A percentile compares a stretch with the other conserved stretches of the same genome.
These are phyloP conservation scores for Trichomonas tenax DNA, from an alignment of 208 protist species.

Conservation along the genomic window DNA sequence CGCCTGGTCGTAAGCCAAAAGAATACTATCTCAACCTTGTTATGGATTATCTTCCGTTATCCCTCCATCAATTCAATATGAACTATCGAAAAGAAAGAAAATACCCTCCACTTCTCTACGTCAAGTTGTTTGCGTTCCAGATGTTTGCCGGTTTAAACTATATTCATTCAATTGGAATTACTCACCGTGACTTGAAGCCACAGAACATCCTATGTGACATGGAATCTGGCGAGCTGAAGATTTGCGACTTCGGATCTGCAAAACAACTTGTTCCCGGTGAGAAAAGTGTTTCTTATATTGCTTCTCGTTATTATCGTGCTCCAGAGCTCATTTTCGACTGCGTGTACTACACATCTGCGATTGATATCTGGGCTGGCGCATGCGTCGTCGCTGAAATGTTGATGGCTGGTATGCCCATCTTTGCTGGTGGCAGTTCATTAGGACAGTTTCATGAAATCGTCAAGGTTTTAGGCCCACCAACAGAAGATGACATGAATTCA, in stretches of 20 bases:
- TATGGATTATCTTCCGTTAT: slow-evolving; percentile 90
- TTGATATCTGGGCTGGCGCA: slow-evolving; percentile 69
- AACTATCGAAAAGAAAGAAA: slow-evolving; percentile 65
- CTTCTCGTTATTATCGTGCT: slow-evolving; percentile 74
- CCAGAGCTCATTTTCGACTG: slow-evolving; percentile 79
- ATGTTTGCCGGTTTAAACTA: slow-evolving; percentile 80
- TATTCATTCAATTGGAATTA: slow-evolving; percentile 72
- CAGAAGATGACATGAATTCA: slow-evolving; percentile 10
- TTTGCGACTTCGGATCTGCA: slow-evolving; percentile 80
- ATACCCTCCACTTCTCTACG: background rate
- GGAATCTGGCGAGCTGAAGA: slow-evolving; percentile 59
- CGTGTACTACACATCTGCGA: slow-evolving; percentile 72
- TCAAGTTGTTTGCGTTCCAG: slow-evolving; percentile 78
- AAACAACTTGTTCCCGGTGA: slow-evolving; percentile 53
- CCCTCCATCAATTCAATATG: slow-evolving; percentile 68
- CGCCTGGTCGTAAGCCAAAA: slow-evolving; percentile 29
- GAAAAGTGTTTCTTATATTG: slow-evolving; percentile 75
- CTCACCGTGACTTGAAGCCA: slow-evolving; percentile 79
- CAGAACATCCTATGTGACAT: slow-evolving; percentile 74
- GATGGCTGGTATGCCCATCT: slow-evolving; percentile 73
- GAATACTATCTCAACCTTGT: slow-evolving; percentile 94
- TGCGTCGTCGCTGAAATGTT: slow-evolving; percentile 94
- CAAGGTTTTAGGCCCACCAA: slow-evolving; percentile 47
- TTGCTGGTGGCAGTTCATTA: slow-evolving; percentile 62
- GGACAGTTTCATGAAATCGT: slow-evolving; percentile 83